Evolutionary conservation across 2,329 filamentous ascomycete genomes (phyloP), one percentile per base, ranked within the genome.

Genomic region (Zalaria obscura): DNA sequence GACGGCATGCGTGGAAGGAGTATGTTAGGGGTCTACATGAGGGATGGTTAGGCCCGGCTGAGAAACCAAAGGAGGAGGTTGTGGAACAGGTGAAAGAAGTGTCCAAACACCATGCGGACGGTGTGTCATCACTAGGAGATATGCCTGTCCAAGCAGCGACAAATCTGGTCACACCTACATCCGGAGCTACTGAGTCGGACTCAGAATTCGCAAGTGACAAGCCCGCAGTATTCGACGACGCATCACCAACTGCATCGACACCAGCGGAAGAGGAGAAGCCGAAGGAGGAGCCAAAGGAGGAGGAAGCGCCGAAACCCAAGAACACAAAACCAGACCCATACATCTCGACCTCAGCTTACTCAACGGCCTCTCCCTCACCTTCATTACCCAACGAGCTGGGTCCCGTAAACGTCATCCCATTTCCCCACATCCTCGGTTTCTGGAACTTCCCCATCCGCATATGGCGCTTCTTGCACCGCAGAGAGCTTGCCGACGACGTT

Each of bases 1-100:
- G 91, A 8, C 70, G 89, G 43, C 83, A 95, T 58, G 80, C 89
- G 6, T 98, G 91, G 91, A 98, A 95, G 65, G 91, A 98, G 63
- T 98, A 96, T 59, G 68, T 96, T 25, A 74, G 88, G 44, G 91
- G 91, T 36, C 57, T 96, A 50, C 91, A 98, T 58, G 91, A 98
- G 63, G 91, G 91, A 42, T 98, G 91, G 89, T 66, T 98, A 25
- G 89, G 91, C 0, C 87, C 91, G 5, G 66, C 93, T 35, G 75
- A 81, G 45, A 63, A 76, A 42, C 81, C 82, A 2, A 50, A 53
- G 40, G 47, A 51, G 9, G 45, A 45, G 36, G 59, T 59, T 43
- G 18, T 40, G 6, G 40, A 51, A 4, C 27, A 36, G 25, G n/a
- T 33, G n/a, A 18, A 32, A 27, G 43, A 49, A 10, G 35, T 39